A percentile compares a stretch with the other conserved stretches of the same genome.
These are phyloP conservation scores for Lyophyllum semitale DNA, from an alignment of 768 basidiomycete species.

Conservation along the genomic window DNA sequence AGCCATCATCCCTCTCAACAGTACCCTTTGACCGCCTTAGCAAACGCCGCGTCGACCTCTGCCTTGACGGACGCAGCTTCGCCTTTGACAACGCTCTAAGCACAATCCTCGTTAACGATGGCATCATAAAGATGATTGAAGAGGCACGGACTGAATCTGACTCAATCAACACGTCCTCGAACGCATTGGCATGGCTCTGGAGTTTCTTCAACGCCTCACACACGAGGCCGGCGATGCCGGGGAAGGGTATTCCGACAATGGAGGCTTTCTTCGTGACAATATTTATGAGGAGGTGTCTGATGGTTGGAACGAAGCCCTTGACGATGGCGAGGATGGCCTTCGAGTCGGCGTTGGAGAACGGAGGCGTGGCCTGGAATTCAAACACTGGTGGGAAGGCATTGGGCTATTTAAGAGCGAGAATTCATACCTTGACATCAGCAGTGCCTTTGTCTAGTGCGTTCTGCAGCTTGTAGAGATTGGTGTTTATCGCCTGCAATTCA, in stretches of 20 bases:
- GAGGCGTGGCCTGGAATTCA: not conserved
- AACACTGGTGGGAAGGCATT: not conserved
- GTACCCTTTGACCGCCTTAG: constrained; percentile 2
- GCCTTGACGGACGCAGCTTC: not conserved
- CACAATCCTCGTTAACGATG: too few relatives aligned
- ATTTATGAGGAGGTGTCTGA: constrained; percentile 17
- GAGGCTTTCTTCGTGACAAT: constrained; percentile 27
- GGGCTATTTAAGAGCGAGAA: not conserved
- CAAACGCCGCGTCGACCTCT: constrained; percentile 2
- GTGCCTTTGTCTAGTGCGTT: constrained; percentile 25
- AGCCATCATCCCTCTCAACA: too few relatives aligned
- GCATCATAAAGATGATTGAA: not conserved
- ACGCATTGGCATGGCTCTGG: not conserved
- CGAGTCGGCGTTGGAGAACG: constrained; percentile 22
- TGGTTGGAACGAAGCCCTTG: constrained; percentile 12
- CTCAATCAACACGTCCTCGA: constrained; percentile 1
- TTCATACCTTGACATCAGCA: constrained; percentile 23
- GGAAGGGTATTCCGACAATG: constrained; percentile 22
- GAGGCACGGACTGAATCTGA: constrained; percentile 4
- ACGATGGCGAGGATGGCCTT: constrained; percentile 22
- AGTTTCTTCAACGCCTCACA: not conserved
- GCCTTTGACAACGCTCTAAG: constrained; percentile 2
- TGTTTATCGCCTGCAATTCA: constrained; percentile 24
- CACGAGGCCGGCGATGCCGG: constrained; percentile 2
- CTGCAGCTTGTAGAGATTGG: constrained; percentile 18